Evolutionary conservation across 2,329 filamentous ascomycete genomes (phyloP).

Genomic region (Beauveria scarabaeidicola): DNA sequence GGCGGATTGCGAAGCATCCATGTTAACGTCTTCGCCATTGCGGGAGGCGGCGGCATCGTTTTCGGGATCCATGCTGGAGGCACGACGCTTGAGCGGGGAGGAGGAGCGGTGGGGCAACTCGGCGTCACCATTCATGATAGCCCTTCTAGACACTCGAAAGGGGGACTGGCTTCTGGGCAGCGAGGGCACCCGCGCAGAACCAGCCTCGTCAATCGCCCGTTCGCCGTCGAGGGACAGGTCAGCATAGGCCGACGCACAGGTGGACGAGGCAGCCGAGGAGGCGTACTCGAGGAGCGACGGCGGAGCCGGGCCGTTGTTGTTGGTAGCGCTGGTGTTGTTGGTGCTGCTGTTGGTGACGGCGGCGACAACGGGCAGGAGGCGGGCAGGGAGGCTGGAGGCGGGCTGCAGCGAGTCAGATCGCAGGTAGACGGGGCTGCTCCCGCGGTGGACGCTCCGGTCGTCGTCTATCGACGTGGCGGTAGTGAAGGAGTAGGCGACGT

Average conservation of each 20-base stretch:
- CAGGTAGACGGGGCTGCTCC: conserved; percentile 30
- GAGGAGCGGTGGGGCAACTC: conserved; percentile 50
- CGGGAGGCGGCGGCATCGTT: conserved; percentile 28
- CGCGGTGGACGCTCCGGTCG: conserved; percentile 14
- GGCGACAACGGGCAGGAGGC: conserved; percentile 37
- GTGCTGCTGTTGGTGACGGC: background rate
- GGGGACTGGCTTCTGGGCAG: conserved; percentile 43
- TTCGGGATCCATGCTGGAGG: conserved; percentile 53
- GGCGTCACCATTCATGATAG: conserved; percentile 52
- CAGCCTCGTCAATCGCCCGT: conserved; percentile 39
- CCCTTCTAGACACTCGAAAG: conserved; percentile 39
- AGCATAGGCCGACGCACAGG: conserved; percentile 45
- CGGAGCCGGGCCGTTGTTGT: conserved; percentile 19
- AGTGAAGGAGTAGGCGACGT: conserved; percentile 42
- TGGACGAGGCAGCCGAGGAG: conserved; percentile 50
- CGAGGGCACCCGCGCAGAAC: conserved; percentile 24
- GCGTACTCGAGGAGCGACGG: conserved; percentile 34
- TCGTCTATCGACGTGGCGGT: conserved; percentile 23
- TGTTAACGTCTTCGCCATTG: conserved; percentile 39
- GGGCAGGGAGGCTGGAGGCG: conserved; percentile 43
- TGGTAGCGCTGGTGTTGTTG: background rate
- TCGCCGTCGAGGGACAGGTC: conserved; percentile 50
- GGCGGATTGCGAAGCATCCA: conserved; percentile 27
- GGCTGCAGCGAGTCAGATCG: conserved; percentile 33
- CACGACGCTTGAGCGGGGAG: conserved; percentile 55